phyloP scores from a whole-genome alignment of 2,329 filamentous ascomycete genomes.

The Fusarium sublunatum region DNA sequence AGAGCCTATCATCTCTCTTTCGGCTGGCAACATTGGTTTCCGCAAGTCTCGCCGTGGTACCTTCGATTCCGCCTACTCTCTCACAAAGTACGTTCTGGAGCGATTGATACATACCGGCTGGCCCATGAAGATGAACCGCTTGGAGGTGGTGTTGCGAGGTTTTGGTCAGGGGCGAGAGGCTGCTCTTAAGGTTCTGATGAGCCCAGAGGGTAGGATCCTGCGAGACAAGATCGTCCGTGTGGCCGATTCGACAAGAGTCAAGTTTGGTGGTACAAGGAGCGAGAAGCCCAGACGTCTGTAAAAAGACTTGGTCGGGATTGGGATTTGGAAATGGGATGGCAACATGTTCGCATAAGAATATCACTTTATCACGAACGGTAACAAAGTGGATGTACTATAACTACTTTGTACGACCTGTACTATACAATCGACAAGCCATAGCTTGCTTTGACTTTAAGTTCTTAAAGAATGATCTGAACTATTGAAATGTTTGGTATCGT shows the following conservation, averaged over 20 bases:
- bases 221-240: conserved; percentile 81
- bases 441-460: conserved; percentile 31
- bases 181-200: conserved; percentile 87
- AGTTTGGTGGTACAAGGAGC: conserved; percentile 95
- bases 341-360: conserved; percentile 16
- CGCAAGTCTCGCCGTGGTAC: conserved; percentile 80
- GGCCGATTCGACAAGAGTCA: conserved; percentile 87
- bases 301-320: conserved; percentile 12
- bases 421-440: conserved; percentile 43
- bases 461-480: conserved; percentile 39
- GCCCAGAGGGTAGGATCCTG: conserved; percentile 82
- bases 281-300: conserved; percentile 82
- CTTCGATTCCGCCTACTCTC: conserved; percentile 93
- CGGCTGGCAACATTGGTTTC: conserved; percentile 92
- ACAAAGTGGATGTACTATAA: conserved; percentile 51
- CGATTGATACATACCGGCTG: conserved; percentile 85
- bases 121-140: conserved; percentile 76
- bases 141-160: conserved; percentile 86
- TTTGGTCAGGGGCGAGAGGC: conserved; percentile 91
- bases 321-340: conserved; percentile 23
- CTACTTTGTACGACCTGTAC: conserved; percentile 50
- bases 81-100: conserved; percentile 84
- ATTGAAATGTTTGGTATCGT: conserved; percentile 46
- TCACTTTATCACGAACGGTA: conserved; percentile 22
- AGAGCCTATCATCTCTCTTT: conserved; percentile 81